Percentiles rank a stretch among this genome's conserved stretches.
Evolutionary conservation across 805 yeast species (phyloP).

Genomic region (Lachancea meyersii): DNA sequence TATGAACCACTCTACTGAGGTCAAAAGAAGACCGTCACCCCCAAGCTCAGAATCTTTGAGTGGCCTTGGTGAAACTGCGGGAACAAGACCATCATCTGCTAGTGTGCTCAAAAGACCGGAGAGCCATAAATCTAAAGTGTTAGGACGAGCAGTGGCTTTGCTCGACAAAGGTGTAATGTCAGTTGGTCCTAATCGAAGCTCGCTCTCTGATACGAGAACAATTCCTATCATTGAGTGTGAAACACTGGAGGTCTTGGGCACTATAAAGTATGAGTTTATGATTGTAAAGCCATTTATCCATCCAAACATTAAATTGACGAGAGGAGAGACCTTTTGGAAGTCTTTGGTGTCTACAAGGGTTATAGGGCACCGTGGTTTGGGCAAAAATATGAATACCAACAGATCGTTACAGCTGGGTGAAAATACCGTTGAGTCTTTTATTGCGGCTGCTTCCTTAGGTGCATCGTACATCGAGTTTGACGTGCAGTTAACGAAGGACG

Average conservation of each 20-base stretch:
- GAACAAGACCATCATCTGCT: neutral
- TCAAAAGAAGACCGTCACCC: neutral
- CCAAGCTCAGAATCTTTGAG: neutral
- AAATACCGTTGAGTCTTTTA: slow-evolving; percentile 88
- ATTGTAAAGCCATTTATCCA: slow-evolving; percentile 59
- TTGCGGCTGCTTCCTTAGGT: slow-evolving; percentile 93
- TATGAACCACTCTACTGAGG: slow-evolving; percentile 1
- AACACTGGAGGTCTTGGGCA: slow-evolving; percentile 70
- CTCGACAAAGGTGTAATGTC: slow-evolving; percentile 54
- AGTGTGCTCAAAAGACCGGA: neutral
- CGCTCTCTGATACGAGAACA: slow-evolving; percentile 59
- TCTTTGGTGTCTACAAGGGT: slow-evolving; percentile 82
- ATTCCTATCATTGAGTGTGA: slow-evolving; percentile 71
- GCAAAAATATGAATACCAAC: slow-evolving; percentile 69
- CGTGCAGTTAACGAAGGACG: slow-evolving; percentile 89
- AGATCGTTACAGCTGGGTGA: slow-evolving; percentile 89
- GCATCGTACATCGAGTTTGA: slow-evolving; percentile 96
- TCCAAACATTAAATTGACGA: slow-evolving; percentile 17
- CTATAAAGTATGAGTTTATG: slow-evolving; percentile 67
- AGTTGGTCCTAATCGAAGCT: slow-evolving; percentile 62
- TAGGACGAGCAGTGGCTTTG: slow-evolving; percentile 82
- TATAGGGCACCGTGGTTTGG: slow-evolving; percentile 93
- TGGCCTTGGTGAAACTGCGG: neutral
- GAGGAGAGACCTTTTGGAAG: slow-evolving; percentile 76
- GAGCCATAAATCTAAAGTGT: neutral